Evolutionary conservation across 371 early-diverging fungal genomes (phyloP), one percentile per base, ranked within the genome.

Genomic region (Actinomucor elegans): DNA sequence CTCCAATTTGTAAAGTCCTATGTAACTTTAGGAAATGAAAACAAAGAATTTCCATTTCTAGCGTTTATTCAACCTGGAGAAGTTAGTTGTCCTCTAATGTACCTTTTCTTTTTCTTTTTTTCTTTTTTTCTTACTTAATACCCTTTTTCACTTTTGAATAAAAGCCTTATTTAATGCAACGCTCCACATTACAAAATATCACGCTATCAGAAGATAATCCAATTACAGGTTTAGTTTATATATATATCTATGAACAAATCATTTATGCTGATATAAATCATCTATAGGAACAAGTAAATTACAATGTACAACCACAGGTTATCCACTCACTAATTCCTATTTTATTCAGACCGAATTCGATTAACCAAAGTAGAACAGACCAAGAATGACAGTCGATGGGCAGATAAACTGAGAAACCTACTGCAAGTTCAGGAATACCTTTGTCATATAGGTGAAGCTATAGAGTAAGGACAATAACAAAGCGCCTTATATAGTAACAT

Each of bases 401-500:
- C 98, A 86, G 99, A 99, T 65, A 75, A 81, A 23, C 90, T 95
- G 73, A 85, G 99, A 55, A 83, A 86, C 37, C 87, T 92, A 33
- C 69, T 98, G 23, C 93, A 91, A 53, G 96, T 97, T 5, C 98
- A 99, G 71, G 99, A 99, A 73, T 99, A 99, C 61, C 83, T 99
- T 6, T 99, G 99, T 66, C 98, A 97, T 59, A 89, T 99, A 48
- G 96, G 96, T 57, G 99, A 99, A 81, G 99, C 99, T 2, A 97
- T 97, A 79, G 94, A 98, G 89, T 99, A 86, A 71, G 83, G 60
- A 21, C 18, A 28, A 1, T 1, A 41, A 14, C 9, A 7, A 27
- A 43, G n/a, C 2, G 27, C 1, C 10, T 34, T 28, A n/a, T n/a
- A n/a, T n/a, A n/a, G n/a, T n/a, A n/a, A n/a, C n/a, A n/a, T n/a